phyloP scores from a whole-genome alignment of 768 basidiomycete genomes.

The Tricholomella constricta region DNA sequence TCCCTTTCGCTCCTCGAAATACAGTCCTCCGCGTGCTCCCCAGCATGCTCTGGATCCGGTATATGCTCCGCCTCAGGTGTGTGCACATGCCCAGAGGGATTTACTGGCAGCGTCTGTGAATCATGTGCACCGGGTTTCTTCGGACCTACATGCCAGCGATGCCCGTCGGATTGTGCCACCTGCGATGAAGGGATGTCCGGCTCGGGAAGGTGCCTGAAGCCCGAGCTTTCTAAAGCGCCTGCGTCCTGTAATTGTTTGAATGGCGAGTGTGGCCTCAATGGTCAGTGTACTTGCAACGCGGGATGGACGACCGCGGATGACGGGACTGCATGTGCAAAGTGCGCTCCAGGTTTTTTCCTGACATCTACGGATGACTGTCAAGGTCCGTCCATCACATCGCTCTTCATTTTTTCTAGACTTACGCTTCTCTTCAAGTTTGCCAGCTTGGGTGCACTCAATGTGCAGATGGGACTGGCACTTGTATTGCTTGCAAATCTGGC shows the following conservation, averaged over 20 bases:
- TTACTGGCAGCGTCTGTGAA: constrained; percentile 80
- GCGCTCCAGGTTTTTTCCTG: constrained; percentile 75
- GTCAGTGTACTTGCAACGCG: constrained; percentile 73
- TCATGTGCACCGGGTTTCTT: constrained; percentile 75
- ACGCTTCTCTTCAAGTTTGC: constrained; percentile 52
- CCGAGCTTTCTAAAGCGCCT: constrained; percentile 51
- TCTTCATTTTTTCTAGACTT: neutral
- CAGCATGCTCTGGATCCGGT: constrained; percentile 72
- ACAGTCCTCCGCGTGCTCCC: constrained; percentile 74
- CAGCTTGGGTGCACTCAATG: constrained; percentile 72
- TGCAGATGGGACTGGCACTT: constrained; percentile 66
- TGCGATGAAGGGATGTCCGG: constrained; percentile 85
- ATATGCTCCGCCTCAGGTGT: constrained; percentile 70
- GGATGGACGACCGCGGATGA: constrained; percentile 75
- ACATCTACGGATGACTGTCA: constrained; percentile 70
- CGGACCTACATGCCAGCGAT: constrained; percentile 69
- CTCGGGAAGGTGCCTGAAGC: constrained; percentile 66
- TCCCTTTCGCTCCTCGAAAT: constrained; percentile 68
- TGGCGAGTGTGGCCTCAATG: constrained; percentile 68
- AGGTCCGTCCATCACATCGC: constrained; percentile 40
- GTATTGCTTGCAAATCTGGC: constrained; percentile 69
- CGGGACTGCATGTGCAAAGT: constrained; percentile 77
- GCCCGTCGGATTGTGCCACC: constrained; percentile 63
- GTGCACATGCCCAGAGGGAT: constrained; percentile 74
- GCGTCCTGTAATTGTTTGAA: constrained; percentile 82